phyloP scores from a whole-genome alignment of 164 flowering plant species.

The Cinnamomum chago region DNA sequence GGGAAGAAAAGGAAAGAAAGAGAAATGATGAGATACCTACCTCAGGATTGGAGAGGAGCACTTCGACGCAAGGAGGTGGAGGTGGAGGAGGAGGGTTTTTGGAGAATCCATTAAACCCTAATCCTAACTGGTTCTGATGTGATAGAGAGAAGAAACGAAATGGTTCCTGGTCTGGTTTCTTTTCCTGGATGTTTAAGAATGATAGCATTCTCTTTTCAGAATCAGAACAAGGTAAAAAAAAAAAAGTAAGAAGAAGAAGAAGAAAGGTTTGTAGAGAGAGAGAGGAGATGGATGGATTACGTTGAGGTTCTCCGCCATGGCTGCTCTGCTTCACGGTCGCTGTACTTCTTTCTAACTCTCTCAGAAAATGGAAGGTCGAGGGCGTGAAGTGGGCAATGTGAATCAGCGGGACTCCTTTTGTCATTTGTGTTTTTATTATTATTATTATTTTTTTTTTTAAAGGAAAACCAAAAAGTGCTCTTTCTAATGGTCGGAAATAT shows the following conservation, averaged over 20 bases:
- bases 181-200: background rate
- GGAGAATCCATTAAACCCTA: conserved; percentile 41
- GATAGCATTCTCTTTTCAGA: background rate
- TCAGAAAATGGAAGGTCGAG: too few relatives aligned
- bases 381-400: too few relatives aligned
- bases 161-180: conserved; percentile 9
- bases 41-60: conserved; percentile 41
- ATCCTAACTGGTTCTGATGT: conserved; percentile 14
- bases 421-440: too few relatives aligned
- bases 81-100: conserved; percentile 51
- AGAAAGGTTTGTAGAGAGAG: background rate
- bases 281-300: background rate
- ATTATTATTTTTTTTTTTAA: too few relatives aligned
- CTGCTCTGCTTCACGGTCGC: background rate
- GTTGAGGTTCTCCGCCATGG: conserved; percentile 18
- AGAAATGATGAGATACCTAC: conserved; percentile 39
- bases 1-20: background rate
- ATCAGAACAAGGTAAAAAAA: background rate
- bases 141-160: conserved; percentile 13
- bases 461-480: too few relatives aligned
- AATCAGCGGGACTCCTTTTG: too few relatives aligned
- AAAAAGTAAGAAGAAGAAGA: background rate
- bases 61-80: conserved; percentile 76
- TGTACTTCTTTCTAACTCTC: too few relatives aligned
- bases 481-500: too few relatives aligned